Percentiles rank a stretch among this genome's conserved stretches.
Conservation (phyloP, 176 grass and related monocot genomes). For the Aegilops tauschii region DNA sequence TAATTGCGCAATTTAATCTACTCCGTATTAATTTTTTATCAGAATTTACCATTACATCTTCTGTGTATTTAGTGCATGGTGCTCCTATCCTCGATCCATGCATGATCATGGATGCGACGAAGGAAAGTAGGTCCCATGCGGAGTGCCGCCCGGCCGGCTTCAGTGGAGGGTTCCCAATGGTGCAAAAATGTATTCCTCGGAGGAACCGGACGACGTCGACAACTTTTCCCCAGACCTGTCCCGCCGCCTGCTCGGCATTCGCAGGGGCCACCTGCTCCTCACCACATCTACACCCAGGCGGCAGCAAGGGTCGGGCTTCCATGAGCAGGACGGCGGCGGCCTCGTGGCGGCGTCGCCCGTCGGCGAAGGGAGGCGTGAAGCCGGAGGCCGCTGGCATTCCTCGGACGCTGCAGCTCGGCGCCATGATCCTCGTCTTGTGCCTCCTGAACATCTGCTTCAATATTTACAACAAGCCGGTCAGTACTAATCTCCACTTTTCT, state of each 20-base stretch:
- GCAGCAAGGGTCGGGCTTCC: not conserved
- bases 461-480: slow-evolving; percentile 69
- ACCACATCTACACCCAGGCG: not conserved
- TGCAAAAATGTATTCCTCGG: too few relatives aligned
- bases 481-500: not conserved
- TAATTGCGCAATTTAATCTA: too few relatives aligned
- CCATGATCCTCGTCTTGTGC: slow-evolving; percentile 68
- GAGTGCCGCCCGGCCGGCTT: too few relatives aligned
- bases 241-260: slow-evolving; percentile 12
- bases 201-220: too few relatives aligned
- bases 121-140: too few relatives aligned
- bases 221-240: not conserved
- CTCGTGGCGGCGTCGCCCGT: not conserved
- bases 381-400: slow-evolving; percentile 18
- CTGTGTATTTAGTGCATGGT: too few relatives aligned
- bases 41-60: too few relatives aligned
- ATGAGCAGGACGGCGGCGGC: not conserved
- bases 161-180: too few relatives aligned
- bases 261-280: not conserved
- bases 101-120: too few relatives aligned
- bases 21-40: too few relatives aligned
- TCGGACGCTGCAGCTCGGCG: slow-evolving; percentile 37
- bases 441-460: slow-evolving; percentile 84
- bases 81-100: too few relatives aligned
- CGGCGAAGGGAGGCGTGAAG: not conserved